Percentiles rank a stretch among this genome's conserved stretches.
Evolutionary conservation across 1,284 basidiomycete genomes (phyloP).

Genomic region (Apiotrichum veenhuisii): DNA sequence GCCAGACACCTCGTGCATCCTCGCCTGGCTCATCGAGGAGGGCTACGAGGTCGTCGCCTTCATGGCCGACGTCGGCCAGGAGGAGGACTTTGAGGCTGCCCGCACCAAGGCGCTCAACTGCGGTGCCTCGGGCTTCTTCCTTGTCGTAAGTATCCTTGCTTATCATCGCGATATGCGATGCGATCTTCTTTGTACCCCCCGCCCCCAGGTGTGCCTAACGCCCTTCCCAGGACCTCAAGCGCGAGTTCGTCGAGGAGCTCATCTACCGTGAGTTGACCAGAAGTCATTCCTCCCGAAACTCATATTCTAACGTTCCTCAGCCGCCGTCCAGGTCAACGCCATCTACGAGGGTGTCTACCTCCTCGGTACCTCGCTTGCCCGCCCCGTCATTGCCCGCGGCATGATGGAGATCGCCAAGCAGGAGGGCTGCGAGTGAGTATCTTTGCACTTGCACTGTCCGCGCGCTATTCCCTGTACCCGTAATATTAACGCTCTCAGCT

Average conservation of each 20-base stretch:
- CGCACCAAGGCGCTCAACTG: constrained; percentile 85
- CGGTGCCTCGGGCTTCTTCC: constrained; percentile 92
- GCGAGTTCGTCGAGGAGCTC: constrained; percentile 93
- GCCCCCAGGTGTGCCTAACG: no score
- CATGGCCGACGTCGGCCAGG: constrained; percentile 99
- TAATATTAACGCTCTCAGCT: constrained; percentile 55
- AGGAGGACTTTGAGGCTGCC: constrained; percentile 97
- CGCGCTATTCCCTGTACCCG: constrained; percentile 1
- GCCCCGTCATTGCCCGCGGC: constrained; percentile 96
- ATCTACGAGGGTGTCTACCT: constrained; percentile 99
- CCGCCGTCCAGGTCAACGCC: constrained; percentile 95
- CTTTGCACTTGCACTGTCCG: no score
- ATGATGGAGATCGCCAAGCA: constrained; percentile 92
- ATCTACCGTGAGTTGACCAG: constrained; percentile 79
- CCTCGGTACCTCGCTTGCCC: constrained; percentile 93
- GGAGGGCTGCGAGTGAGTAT: constrained; percentile 81
- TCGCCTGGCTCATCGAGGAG: constrained; percentile 95
- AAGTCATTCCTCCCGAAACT: neutral
- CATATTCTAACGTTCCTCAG: constrained; percentile 18
- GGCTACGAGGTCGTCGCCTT: constrained; percentile 97
- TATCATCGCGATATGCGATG: no score
- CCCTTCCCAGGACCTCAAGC: constrained; percentile 80
- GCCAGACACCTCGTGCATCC: constrained; percentile 92
- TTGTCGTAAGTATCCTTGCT: constrained; percentile 69
- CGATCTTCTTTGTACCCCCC: no score